A percentile compares a stretch with the other conserved stretches of the same genome.
phyloP scores from a whole-genome alignment of 257 asterid genomes.

The Fraxinus excelsior region DNA sequence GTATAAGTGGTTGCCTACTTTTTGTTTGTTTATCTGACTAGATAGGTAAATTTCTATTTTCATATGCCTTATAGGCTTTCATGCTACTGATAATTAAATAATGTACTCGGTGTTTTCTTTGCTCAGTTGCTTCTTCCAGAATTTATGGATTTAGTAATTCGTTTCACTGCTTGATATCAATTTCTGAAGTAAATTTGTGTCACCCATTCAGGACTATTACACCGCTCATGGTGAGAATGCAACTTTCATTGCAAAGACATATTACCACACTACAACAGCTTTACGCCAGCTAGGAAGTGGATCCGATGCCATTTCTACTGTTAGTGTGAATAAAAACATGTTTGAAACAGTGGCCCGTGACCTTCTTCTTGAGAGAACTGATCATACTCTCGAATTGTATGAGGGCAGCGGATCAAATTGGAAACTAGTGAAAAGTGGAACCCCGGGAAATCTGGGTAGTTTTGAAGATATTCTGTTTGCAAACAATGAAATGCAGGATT shows the following conservation, averaged over 20 bases:
- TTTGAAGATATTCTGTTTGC: constrained; percentile 93
- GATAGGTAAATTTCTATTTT: constrained; percentile 4
- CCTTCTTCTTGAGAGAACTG: constrained; percentile 90
- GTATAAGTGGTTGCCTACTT: background rate
- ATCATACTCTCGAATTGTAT: constrained; percentile 78
- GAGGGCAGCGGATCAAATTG: constrained; percentile 90
- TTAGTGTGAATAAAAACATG: constrained; percentile 83
- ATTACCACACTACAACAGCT: constrained; percentile 94
- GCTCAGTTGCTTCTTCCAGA: constrained; percentile 15
- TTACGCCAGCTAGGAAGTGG: constrained; percentile 88
- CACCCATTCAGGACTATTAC: constrained; percentile 66
- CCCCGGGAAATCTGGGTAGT: constrained; percentile 89
- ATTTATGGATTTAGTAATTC: background rate
- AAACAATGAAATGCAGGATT: constrained; percentile 93
- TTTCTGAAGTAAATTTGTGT: constrained; percentile 2
- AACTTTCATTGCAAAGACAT: constrained; percentile 79
- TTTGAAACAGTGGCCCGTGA: constrained; percentile 82
- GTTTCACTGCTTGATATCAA: constrained; percentile 1
- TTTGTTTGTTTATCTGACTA: background rate
- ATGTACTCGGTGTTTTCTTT: background rate
- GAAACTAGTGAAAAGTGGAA: constrained; percentile 80
- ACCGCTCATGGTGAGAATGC: constrained; percentile 94
- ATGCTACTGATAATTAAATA: background rate
- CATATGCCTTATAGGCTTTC: constrained; percentile 6
- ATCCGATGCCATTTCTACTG: constrained; percentile 76